A percentile compares a stretch with the other conserved stretches of the same genome.
Conservation (phyloP, 495 filamentous ascomycete genomes). For the Rusavskia elegans region DNA sequence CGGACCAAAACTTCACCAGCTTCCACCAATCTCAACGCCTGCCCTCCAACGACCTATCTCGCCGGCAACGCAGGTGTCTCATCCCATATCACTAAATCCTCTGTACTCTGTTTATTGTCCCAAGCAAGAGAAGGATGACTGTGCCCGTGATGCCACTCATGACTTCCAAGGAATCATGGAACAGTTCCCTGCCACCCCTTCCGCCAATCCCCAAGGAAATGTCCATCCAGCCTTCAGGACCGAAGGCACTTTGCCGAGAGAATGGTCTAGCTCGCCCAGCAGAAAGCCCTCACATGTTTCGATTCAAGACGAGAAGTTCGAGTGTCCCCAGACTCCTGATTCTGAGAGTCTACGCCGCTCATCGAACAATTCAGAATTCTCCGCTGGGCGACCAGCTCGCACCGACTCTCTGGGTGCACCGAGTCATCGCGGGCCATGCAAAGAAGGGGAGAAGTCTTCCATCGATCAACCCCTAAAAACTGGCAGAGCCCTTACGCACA, state of each 20-base stretch:
- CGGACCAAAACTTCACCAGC: not conserved
- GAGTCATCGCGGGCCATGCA: not conserved
- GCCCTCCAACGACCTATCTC: not conserved
- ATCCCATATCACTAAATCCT: not conserved
- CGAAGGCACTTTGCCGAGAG: not conserved
- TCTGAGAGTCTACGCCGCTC: not conserved
- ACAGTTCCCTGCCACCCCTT: not conserved
- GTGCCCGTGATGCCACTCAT: too few species aligned
- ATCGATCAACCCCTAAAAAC: not conserved
- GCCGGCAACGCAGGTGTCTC: not conserved
- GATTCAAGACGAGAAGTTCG: not conserved
- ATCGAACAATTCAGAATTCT: not conserved
- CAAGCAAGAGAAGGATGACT: too few species aligned
- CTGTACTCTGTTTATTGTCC: not conserved
- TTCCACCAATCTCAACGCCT: not conserved
- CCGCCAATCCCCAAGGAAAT: not conserved
- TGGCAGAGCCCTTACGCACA: not conserved
- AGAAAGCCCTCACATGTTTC: not conserved
- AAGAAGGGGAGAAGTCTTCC: not conserved
- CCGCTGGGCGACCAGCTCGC: not conserved
- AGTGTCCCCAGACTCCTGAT: not conserved
- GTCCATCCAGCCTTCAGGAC: not conserved
- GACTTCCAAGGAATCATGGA: too few species aligned
- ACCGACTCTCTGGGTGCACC: not conserved
- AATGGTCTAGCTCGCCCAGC: not conserved